Percentiles rank a stretch among this genome's conserved stretches.
These are phyloP conservation scores for Colletotrichum shisoi DNA, from an alignment of 2,329 filamentous ascomycete genomes.

Conservation along the genomic window DNA sequence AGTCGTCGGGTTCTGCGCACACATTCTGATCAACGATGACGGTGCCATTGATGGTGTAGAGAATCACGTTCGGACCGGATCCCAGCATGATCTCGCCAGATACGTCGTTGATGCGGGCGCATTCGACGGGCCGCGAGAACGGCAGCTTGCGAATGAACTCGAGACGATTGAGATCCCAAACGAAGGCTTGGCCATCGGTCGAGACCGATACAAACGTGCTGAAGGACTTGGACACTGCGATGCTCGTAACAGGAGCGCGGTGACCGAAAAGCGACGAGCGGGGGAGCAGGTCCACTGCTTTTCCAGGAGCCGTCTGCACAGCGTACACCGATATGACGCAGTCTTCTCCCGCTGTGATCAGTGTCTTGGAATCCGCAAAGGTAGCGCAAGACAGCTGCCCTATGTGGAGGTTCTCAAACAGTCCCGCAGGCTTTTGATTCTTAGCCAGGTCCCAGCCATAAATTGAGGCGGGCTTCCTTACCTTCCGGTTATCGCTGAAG, in stretches of 20 bases:
- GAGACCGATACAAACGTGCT: conserved; percentile 87
- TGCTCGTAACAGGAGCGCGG: conserved; percentile 79
- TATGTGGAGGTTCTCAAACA: conserved; percentile 93
- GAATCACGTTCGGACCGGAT: conserved; percentile 73
- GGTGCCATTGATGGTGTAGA: conserved; percentile 90
- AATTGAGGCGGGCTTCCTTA: conserved; percentile 45
- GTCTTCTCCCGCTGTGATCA: conserved; percentile 91
- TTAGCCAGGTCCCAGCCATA: conserved; percentile 43
- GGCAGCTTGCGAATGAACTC: conserved; percentile 83
- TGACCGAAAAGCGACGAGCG: conserved; percentile 89
- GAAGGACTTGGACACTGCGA: conserved; percentile 87
- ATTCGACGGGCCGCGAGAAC: conserved; percentile 67
- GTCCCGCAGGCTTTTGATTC: conserved; percentile 67
- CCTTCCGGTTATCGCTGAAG: conserved; percentile 80
- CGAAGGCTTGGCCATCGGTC: conserved; percentile 79
- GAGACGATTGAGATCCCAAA: conserved; percentile 94
- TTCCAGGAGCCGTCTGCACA: conserved; percentile 68
- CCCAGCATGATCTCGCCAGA: conserved; percentile 90
- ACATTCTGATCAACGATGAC: conserved; percentile 83
- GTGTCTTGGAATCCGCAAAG: conserved; percentile 87
- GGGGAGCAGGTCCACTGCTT: conserved; percentile 79
- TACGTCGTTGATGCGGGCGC: conserved; percentile 86
- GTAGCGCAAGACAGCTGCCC: conserved; percentile 84
- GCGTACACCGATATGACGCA: conserved; percentile 89
- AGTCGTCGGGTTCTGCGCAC: conserved; percentile 75